Conservation (phyloP, 495 filamentous ascomycete species). For the Penicillium crystallinum region DNA sequence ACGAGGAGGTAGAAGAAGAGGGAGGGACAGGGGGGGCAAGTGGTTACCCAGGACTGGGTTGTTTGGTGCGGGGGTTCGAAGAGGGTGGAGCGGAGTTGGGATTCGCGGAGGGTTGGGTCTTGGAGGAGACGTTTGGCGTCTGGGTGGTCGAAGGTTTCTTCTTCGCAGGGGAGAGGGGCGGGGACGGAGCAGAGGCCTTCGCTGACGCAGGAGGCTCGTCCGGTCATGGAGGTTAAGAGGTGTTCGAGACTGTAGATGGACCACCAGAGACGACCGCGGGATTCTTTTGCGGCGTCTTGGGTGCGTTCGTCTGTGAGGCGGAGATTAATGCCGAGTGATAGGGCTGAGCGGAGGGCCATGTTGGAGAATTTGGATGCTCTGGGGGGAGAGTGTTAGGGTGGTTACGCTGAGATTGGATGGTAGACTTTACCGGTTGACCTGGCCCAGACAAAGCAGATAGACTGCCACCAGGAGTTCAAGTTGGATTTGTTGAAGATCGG, state of each 20-base stretch:
- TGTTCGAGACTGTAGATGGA: slow-evolving; percentile 55
- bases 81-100: slow-evolving; percentile 29
- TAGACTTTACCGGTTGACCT: slow-evolving; percentile 52
- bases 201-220: slow-evolving; percentile 52
- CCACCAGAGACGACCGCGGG: slow-evolving; percentile 60
- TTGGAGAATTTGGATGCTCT: slow-evolving; percentile 58
- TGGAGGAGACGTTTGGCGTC: slow-evolving; percentile 19
- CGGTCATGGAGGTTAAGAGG: slow-evolving; percentile 53
- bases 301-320: slow-evolving; percentile 47
- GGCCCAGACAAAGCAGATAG: slow-evolving; percentile 55
- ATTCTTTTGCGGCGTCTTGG: slow-evolving; percentile 50
- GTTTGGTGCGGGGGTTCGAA: slow-evolving; percentile 17
- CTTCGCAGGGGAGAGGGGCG: slow-evolving; percentile 49
- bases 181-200: slow-evolving; percentile 50
- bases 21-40: slow-evolving; percentile 29
- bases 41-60: slow-evolving; percentile 16
- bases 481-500: slow-evolving; percentile 57
- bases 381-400: neutral
- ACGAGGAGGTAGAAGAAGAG: slow-evolving; percentile 44
- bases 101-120: slow-evolving; percentile 14
- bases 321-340: slow-evolving; percentile 57
- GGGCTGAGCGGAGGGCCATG: slow-evolving; percentile 53
- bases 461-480: slow-evolving; percentile 49
- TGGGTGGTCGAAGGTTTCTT: slow-evolving; percentile 35
- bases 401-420: neutral